These are phyloP conservation scores for Bonia amplexicaulis DNA, from an alignment of 176 grass and related monocot genomes.

Conservation along the genomic window DNA sequence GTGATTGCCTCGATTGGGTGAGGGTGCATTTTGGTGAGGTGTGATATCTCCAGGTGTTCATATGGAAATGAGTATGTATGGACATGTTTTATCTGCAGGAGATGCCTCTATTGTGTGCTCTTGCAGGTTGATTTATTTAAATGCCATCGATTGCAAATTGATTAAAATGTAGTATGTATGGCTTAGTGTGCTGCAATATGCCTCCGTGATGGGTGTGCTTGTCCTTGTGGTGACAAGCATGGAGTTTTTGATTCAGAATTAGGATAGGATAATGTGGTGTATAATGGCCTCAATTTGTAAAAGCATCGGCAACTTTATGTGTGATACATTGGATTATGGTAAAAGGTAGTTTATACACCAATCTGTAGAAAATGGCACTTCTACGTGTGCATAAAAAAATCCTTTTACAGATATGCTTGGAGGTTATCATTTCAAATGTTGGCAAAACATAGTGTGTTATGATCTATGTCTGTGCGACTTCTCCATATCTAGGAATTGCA, in stretches of 20 bases:
- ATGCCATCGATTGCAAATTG: not conserved
- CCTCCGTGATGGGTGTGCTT: not conserved
- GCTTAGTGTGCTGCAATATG: not conserved
- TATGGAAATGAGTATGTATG: not conserved
- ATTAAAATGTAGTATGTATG: slow-evolving; percentile 22
- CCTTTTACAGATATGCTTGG: not conserved
- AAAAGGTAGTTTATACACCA: not conserved
- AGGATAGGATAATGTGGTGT: not conserved
- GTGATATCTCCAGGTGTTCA: not conserved
- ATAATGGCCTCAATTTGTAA: not conserved
- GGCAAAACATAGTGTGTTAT: not conserved
- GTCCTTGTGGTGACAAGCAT: not conserved
- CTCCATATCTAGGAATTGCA: not conserved
- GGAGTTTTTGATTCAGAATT: not conserved
- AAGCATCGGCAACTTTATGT: not conserved
- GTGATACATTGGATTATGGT: not conserved
- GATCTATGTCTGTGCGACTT: not conserved
- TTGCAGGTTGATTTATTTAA: not conserved
- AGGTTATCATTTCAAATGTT: not conserved
- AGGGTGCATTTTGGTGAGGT: not conserved
- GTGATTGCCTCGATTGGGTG: not conserved
- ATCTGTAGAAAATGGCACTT: not conserved
- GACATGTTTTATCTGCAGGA: not conserved
- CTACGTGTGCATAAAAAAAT: not conserved
- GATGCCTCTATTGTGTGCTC: not conserved